Evolutionary conservation across 1,284 basidiomycete genomes (phyloP).

Genomic region (Boletellus sp.): DNA sequence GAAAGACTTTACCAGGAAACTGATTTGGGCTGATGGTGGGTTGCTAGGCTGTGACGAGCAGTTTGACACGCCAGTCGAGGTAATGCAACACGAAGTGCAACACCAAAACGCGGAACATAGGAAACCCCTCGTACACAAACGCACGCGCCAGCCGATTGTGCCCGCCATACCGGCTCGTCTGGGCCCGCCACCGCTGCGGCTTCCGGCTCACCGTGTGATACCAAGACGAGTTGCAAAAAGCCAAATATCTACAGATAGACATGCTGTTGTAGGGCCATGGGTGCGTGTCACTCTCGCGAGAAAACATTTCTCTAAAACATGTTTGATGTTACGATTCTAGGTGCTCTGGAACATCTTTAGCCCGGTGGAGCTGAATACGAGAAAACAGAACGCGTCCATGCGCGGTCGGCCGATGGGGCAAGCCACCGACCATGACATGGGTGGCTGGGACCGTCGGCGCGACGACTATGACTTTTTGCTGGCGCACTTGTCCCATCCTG

Average conservation of each 20-base stretch:
- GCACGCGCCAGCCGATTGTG: slow-evolving; percentile 33
- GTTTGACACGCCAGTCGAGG: slow-evolving; percentile 27
- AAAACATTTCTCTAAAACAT: slow-evolving; percentile 1
- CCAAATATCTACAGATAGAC: slow-evolving; percentile 45
- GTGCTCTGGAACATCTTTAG: slow-evolving; percentile 46
- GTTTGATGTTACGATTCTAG: slow-evolving; percentile 27
- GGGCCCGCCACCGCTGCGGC: slow-evolving; percentile 32
- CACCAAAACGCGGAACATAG: slow-evolving; percentile 32
- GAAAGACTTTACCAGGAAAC: neutral
- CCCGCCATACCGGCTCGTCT: slow-evolving; percentile 32
- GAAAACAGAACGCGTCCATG: slow-evolving; percentile 35
- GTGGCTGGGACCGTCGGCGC: slow-evolving; percentile 16
- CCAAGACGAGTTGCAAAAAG: slow-evolving; percentile 39
- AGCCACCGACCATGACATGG: slow-evolving; percentile 9
- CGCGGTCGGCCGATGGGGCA: slow-evolving; percentile 25
- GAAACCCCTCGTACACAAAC: slow-evolving; percentile 37
- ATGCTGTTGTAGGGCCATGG: slow-evolving; percentile 50
- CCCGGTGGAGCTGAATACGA: slow-evolving; percentile 35
- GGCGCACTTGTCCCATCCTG: slow-evolving; percentile 37
- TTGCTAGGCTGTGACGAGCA: slow-evolving; percentile 22
- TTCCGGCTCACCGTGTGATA: slow-evolving; percentile 51
- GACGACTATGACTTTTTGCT: slow-evolving; percentile 48
- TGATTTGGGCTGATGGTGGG: slow-evolving; percentile 6
- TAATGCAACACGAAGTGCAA: slow-evolving; percentile 29
- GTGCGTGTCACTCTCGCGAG: slow-evolving; percentile 35